Evolutionary conservation across 73 alveolate species (phyloP).

Genomic region (Paramecium caudatum): DNA sequence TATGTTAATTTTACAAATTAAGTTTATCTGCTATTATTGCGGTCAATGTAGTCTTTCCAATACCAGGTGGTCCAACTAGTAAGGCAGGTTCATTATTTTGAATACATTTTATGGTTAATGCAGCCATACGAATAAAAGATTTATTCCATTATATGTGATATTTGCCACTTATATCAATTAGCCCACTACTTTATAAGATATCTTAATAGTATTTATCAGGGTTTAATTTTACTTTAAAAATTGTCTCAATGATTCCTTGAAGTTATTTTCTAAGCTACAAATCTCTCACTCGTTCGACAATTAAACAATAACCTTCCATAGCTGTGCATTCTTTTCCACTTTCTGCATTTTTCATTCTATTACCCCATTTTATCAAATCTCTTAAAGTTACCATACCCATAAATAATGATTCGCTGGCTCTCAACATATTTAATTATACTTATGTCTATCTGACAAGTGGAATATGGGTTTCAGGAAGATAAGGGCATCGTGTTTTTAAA

Average conservation of each 20-base stretch:
- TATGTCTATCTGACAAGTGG: constrained; percentile 53
- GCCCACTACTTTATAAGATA: constrained; percentile 74
- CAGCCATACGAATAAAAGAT: constrained; percentile 94
- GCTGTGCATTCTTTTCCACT: constrained; percentile 78
- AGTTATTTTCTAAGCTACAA: constrained; percentile 93
- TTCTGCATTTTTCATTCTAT: constrained; percentile 77
- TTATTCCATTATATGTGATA: constrained; percentile 81
- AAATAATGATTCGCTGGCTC: constrained; percentile 78
- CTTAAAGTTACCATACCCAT: constrained; percentile 98
- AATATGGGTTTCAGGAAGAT: constrained; percentile 65
- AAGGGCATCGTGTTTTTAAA: constrained; percentile 90
- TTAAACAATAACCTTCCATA: constrained; percentile 93
- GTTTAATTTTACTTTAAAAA: constrained; percentile 85
- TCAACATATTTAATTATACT: constrained; percentile 52
- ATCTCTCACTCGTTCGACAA: constrained; percentile 98
- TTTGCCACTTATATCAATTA: constrained; percentile 67
- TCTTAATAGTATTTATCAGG: constrained; percentile 83
- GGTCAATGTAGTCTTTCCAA: constrained; percentile 98
- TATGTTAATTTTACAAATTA: constrained; percentile 85
- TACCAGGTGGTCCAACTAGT: constrained; percentile 99
- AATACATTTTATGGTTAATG: constrained; percentile 95
- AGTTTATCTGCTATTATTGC: constrained; percentile 83
- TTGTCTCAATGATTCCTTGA: constrained; percentile 88
- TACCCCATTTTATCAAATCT: constrained; percentile 99
- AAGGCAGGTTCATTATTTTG: constrained; percentile 98